Percentiles rank a stretch among this genome's conserved stretches.
Conservation (phyloP, 768 basidiomycete species). For the Gelatoporia subvermispora region DNA sequence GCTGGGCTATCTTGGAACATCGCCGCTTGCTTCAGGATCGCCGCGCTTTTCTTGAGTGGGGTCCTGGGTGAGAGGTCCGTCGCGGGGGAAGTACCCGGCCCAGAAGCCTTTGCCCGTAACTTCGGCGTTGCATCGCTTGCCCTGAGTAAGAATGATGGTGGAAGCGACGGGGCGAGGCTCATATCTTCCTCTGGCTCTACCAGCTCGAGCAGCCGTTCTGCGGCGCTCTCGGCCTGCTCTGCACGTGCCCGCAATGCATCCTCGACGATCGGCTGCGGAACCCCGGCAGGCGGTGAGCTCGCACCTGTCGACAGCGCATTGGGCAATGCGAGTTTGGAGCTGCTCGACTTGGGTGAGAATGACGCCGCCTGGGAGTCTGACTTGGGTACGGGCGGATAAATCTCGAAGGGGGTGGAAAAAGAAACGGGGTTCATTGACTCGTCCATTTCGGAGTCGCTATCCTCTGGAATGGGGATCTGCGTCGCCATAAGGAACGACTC, state of each 20-base stretch:
- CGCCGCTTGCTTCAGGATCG: conserved; percentile 69
- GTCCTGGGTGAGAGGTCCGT: conserved; percentile 48
- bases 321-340: conserved; percentile 39
- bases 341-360: conserved; percentile 49
- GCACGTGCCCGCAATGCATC: conserved; percentile 85
- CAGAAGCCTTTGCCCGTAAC: conserved; percentile 29
- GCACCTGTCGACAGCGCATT: conserved; percentile 56
- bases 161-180: conserved; percentile 43
- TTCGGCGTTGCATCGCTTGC: conserved; percentile 26
- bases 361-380: conserved; percentile 41
- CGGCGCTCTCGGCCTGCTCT: conserved; percentile 91
- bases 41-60: conserved; percentile 53
- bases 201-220: conserved; percentile 81
- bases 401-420: conserved; percentile 64
- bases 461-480: conserved; percentile 68
- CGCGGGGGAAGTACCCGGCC: conserved; percentile 18
- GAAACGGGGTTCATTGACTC: conserved; percentile 59
- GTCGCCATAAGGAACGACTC: conserved; percentile 68
- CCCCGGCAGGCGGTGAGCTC: conserved; percentile 32
- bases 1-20: conserved; percentile 80
- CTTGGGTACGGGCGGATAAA: conserved; percentile 34
- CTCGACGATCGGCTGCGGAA: conserved; percentile 56
- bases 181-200: conserved; percentile 73
- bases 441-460: conserved; percentile 63
- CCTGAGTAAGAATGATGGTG: conserved; percentile 46